Evolutionary conservation across 345 rosid species (phyloP).

Genomic region (Aegle marmelos): DNA sequence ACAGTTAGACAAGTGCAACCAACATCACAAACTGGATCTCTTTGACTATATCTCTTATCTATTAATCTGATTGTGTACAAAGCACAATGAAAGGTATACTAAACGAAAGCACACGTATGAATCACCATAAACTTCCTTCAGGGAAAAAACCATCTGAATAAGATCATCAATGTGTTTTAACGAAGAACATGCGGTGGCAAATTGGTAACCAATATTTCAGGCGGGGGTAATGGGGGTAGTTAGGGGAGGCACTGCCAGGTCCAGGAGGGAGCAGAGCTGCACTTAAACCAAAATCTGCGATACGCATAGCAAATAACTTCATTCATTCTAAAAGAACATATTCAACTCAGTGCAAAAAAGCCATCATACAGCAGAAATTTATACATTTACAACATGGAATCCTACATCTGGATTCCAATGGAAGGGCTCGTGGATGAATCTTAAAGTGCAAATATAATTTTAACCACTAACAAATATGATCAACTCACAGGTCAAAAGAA

Average conservation of each 20-base stretch:
- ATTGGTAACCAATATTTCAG: not conserved
- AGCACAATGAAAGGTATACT: not conserved
- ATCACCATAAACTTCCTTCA: not conserved
- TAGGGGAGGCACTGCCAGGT: not conserved
- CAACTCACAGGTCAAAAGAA: not conserved
- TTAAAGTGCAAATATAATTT: not conserved
- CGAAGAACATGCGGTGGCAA: not conserved
- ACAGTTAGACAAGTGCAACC: not conserved
- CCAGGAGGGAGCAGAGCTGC: not conserved
- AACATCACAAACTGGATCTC: not conserved
- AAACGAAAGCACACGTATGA: not conserved
- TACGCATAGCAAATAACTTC: not conserved
- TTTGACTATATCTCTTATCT: not conserved
- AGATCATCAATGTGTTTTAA: not conserved
- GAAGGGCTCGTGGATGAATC: not conserved
- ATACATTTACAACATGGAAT: not conserved
- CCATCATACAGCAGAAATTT: not conserved
- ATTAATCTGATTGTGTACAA: not conserved
- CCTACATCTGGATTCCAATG: not conserved
- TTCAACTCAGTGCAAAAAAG: not conserved
- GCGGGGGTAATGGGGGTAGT: too few relatives aligned
- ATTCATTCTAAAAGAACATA: not conserved
- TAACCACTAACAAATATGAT: not conserved
- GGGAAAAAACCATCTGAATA: not conserved
- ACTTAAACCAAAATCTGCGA: not conserved